Evolutionary conservation across 2,329 filamentous ascomycete species (phyloP).

Genomic region (Verticillium dahliae): DNA sequence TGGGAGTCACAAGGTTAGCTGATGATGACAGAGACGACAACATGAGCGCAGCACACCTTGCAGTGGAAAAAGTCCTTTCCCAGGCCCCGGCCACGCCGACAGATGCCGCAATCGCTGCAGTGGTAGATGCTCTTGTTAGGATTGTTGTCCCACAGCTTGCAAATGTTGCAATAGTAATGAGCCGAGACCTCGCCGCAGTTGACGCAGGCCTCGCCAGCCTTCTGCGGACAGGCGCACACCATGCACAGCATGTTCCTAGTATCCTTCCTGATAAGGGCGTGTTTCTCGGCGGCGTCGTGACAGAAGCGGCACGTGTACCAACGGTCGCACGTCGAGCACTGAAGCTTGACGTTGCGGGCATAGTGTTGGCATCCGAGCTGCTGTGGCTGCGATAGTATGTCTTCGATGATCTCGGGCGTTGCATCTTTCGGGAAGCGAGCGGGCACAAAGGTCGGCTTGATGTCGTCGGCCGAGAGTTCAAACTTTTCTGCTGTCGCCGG

Average conservation of each 20-base stretch:
- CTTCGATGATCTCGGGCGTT: constrained; percentile 33
- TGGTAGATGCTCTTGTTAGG: constrained; percentile 89
- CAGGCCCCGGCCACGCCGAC: constrained; percentile 79
- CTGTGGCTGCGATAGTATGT: constrained; percentile 21
- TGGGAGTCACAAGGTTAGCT: constrained; percentile 22
- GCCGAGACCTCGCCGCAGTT: constrained; percentile 72
- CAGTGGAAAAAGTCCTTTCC: constrained; percentile 98
- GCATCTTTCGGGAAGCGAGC: constrained; percentile 35
- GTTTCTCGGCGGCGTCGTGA: constrained; percentile 77
- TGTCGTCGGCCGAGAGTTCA: constrained; percentile 51
- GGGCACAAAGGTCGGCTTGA: constrained; percentile 61
- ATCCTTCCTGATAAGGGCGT: constrained; percentile 70
- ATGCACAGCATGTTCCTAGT: constrained; percentile 98
- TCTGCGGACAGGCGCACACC: constrained; percentile 82
- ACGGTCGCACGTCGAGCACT: constrained; percentile 80
- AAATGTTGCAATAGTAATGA: constrained; percentile 88
- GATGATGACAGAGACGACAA: background rate
- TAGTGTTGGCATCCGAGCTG: constrained; percentile 85
- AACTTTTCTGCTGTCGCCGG: constrained; percentile 34
- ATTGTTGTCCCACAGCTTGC: constrained; percentile 96
- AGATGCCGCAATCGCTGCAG: constrained; percentile 93
- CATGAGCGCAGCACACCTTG: constrained; percentile 59
- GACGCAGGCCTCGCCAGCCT: constrained; percentile 69
- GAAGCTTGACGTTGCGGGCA: constrained; percentile 89
- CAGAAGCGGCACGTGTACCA: constrained; percentile 97